phyloP scores from a whole-genome alignment of 2,329 filamentous ascomycete genomes.

The Chaetomiaceae sp. region DNA sequence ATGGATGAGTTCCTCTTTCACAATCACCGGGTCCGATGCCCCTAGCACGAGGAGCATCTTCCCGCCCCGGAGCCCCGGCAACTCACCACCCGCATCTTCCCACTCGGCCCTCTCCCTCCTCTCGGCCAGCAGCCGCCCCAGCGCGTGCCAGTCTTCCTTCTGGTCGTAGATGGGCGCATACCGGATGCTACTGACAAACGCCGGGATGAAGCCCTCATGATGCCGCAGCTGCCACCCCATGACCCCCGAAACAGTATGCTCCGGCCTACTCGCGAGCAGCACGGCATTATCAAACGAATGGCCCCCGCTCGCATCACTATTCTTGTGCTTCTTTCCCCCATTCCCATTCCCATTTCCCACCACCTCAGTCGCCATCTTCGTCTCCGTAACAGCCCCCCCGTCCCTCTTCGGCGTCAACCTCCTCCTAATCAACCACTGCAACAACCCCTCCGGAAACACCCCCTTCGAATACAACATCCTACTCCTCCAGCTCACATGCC shows the following conservation, averaged over 20 bases:
- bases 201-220: slow-evolving; percentile 62
- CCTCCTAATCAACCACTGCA: slow-evolving; percentile 47
- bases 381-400: slow-evolving; percentile 26
- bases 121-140: slow-evolving; percentile 46
- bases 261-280: slow-evolving; percentile 47
- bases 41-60: slow-evolving; percentile 64
- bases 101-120: slow-evolving; percentile 32
- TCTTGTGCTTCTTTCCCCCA: slow-evolving; percentile 25
- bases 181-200: slow-evolving; percentile 67
- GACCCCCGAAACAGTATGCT: slow-evolving; percentile 55
- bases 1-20: slow-evolving; percentile 57
- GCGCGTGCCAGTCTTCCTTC: slow-evolving; percentile 54
- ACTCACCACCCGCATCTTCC: slow-evolving; percentile 29
- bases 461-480: slow-evolving; percentile 58
- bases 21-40: slow-evolving; percentile 60
- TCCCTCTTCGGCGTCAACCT: slow-evolving; percentile 43
- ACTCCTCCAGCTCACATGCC: slow-evolving; percentile 56
- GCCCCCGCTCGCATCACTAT: slow-evolving; percentile 36
- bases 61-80: slow-evolving; percentile 35
- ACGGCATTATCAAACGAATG: slow-evolving; percentile 41
- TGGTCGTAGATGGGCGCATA: slow-evolving; percentile 65
- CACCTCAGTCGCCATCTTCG: slow-evolving; percentile 36
- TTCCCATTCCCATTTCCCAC: slow-evolving; percentile 32
- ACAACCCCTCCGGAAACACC: slow-evolving; percentile 54
- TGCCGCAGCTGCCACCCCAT: slow-evolving; percentile 65